These are phyloP conservation scores for Dactylellina parvicollis DNA, from an alignment of 2,329 filamentous ascomycete species.

Conservation along the genomic window DNA sequence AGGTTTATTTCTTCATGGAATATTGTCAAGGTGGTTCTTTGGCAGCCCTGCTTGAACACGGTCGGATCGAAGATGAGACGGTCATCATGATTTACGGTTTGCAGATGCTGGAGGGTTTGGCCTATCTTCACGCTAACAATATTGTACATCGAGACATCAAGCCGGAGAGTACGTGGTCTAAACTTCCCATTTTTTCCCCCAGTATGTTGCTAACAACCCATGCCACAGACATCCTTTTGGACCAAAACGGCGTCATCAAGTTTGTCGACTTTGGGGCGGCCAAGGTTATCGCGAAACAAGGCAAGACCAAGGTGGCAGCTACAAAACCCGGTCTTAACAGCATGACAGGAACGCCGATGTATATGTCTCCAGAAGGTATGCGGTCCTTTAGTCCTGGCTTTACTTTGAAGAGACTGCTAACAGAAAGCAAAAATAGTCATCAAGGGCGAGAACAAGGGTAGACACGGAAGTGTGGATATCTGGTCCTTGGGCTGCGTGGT, in stretches of 20 bases:
- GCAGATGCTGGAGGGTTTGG: slow-evolving; percentile 91
- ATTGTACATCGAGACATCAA: slow-evolving; percentile 98
- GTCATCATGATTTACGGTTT: slow-evolving; percentile 97
- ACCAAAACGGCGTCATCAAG: slow-evolving; percentile 98
- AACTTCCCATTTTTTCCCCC: not conserved
- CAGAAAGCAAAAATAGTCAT: slow-evolving; percentile 69
- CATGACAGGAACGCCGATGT: slow-evolving; percentile 99
- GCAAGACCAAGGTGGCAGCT: slow-evolving; percentile 81
- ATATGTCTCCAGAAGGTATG: slow-evolving; percentile 88
- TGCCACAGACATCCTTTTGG: slow-evolving; percentile 82
- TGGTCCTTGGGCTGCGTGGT: slow-evolving; percentile 98
- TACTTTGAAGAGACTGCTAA: not conserved
- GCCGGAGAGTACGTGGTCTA: slow-evolving; percentile 79
- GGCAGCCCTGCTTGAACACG: slow-evolving; percentile 88
- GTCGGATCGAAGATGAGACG: slow-evolving; percentile 95
- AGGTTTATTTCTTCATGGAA: slow-evolving; percentile 99
- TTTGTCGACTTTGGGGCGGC: slow-evolving; percentile 98
- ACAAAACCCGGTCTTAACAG: slow-evolving; percentile 72
- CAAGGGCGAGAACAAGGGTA: slow-evolving; percentile 82
- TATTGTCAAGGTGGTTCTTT: slow-evolving; percentile 96
- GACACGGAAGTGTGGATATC: slow-evolving; percentile 87
- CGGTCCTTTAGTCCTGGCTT: not conserved
- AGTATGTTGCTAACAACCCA: slow-evolving; percentile 56
- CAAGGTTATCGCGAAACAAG: slow-evolving; percentile 94
- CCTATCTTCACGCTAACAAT: slow-evolving; percentile 88